Evolutionary conservation across 164 flowering plant species (phyloP).

Genomic region (Cinnamomum micranthum): DNA sequence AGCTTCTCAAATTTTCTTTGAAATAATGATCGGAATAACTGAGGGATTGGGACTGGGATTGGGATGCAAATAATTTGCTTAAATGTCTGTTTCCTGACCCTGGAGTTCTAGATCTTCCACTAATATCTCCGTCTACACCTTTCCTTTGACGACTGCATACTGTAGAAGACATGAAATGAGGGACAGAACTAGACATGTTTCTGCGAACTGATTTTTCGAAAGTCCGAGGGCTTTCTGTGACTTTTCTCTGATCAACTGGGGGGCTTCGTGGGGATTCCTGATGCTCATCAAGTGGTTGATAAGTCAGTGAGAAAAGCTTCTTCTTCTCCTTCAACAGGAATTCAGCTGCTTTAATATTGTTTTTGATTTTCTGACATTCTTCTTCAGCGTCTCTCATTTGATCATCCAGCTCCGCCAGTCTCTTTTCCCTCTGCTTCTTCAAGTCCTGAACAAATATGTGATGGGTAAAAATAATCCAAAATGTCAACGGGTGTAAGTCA

Average conservation of each 20-base stretch:
- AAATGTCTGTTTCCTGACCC: conserved; percentile 39
- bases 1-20: conserved; percentile 27
- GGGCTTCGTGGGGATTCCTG: conserved; percentile 23
- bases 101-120: conserved; percentile 27
- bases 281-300: conserved; percentile 23
- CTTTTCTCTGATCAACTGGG: conserved; percentile 21
- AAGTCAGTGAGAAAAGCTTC: conserved; percentile 30
- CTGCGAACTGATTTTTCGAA: conserved; percentile 20
- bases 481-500: neutral
- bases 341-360: conserved; percentile 41
- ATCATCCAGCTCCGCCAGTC: conserved; percentile 41
- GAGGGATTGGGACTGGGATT: conserved; percentile 56
- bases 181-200: conserved; percentile 31
- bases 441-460: conserved; percentile 36
- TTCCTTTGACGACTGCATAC: conserved; percentile 65
- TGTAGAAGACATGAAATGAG: conserved; percentile 80
- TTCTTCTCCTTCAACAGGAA: conserved; percentile 44
- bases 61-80: conserved; percentile 48
- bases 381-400: conserved; percentile 56
- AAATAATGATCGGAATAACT: conserved; percentile 44
- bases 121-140: conserved; percentile 36
- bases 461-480: neutral
- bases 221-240: conserved; percentile 23
- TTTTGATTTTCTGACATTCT: conserved; percentile 43
- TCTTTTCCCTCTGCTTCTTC: conserved; percentile 46